Base-by-base conservation (phyloP, 208 protist species). In the Leishmania aethiopica region DNA sequence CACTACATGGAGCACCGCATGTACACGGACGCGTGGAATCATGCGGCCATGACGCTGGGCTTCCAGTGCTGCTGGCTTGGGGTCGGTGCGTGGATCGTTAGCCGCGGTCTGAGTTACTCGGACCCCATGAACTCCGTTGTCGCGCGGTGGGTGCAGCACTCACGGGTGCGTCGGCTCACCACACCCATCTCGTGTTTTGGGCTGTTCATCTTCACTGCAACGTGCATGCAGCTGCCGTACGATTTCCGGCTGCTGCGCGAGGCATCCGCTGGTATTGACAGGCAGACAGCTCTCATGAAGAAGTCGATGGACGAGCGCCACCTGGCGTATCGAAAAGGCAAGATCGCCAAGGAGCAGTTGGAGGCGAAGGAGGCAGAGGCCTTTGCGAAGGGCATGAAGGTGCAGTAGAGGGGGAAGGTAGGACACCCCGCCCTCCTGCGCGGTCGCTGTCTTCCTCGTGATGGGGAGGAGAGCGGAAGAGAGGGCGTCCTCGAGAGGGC, bases 101-200 rank as follows among this genome's bases (percentile, higher is more conserved):
- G 86, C 71, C 93, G 93, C 15, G 91, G 93, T 6, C 88, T 89
- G 55, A 82, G 85, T 37, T 94, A 93, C 84, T 91, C 89, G 10
- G 90, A 95, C 83, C 93, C 93, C 7, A 85, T 93, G 47, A 90
- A 95, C 80, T 96, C 93, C 6, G 42, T 95, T 47, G 78, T 89
- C 5, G 89, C 89, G 15, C 83, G 87, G 19, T 91, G 89, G 86
- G 88, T 84, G 59, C 81, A 85, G 37, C 85, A 88, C 82, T 79
- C 84, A 22, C 35, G 75, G 5, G 40, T 94, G 55, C 89, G 88
- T 42, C 90, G 90, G 7, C 77, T 92, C 55, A 93, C 86, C 42
- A 95, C 91, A 0, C 93, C 93, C n/a, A 78, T 95, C 57, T 86
- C 91, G 32, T 87, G 88, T 62, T 75, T 96, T 7, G 93, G 93